Conservation (phyloP, 345 rosid species). For the Gossypium turneri region DNA sequence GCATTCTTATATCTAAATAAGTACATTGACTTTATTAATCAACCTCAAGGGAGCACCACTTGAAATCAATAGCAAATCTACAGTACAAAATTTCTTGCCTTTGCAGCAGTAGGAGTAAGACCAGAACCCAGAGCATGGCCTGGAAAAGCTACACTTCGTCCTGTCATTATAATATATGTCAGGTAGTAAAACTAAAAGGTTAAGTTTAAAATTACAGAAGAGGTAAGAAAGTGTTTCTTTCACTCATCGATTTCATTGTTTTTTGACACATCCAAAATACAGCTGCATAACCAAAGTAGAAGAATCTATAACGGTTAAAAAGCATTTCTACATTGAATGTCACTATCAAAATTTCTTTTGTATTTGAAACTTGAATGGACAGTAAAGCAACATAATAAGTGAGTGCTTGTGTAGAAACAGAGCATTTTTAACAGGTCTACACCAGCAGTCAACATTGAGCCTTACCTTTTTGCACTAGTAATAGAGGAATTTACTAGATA, state of each 20-base stretch:
- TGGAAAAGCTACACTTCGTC: slow-evolving; percentile 96
- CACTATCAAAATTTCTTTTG: background rate
- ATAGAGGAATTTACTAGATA: background rate
- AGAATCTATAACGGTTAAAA: background rate
- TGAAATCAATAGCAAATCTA: slow-evolving; percentile 40
- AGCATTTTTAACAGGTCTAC: background rate
- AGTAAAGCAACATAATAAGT: background rate
- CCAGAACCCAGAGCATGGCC: slow-evolving; percentile 95
- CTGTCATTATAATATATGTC: slow-evolving; percentile 36
- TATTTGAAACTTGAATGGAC: background rate
- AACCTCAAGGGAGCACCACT: slow-evolving; percentile 42
- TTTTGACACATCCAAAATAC: background rate
- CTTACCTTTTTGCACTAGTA: background rate
- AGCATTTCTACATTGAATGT: background rate
- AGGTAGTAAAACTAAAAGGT: background rate
- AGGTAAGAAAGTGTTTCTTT: background rate
- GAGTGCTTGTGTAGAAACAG: background rate
- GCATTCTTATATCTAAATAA: slow-evolving; percentile 28
- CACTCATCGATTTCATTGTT: slow-evolving; percentile 8
- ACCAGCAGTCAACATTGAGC: background rate
- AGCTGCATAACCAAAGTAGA: background rate
- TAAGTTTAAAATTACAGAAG: background rate
- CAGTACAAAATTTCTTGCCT: slow-evolving; percentile 62
- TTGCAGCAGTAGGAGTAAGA: slow-evolving; percentile 81
- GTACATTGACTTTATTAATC: slow-evolving; percentile 27